Conservation (phyloP, 352 stramenopile species). For the Pythium myriotylum region DNA sequence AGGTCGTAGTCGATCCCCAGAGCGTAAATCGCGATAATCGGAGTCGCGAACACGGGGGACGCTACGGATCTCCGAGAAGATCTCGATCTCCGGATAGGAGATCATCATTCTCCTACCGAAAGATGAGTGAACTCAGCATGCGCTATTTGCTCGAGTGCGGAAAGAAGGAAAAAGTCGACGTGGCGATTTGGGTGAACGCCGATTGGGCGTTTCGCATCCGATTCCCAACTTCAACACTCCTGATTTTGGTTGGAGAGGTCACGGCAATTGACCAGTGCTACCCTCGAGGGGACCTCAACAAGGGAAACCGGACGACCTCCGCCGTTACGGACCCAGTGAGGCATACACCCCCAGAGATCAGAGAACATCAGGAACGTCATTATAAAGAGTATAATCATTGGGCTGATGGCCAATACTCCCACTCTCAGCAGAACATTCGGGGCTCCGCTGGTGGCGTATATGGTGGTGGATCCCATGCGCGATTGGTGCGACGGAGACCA, state of each 20-base stretch:
- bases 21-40: neutral
- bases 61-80: conserved; percentile 1
- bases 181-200: neutral
- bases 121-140: neutral
- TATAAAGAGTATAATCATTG: neutral
- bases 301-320: neutral
- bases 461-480: no score
- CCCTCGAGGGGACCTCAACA: neutral
- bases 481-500: no score
- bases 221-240: neutral
- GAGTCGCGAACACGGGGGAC: no score
- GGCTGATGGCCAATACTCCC: no score
- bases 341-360: neutral
- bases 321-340: conserved; percentile 10
- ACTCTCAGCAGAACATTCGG: no score
- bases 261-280: neutral
- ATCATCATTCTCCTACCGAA: conserved; percentile 7
- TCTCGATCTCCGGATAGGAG: conserved; percentile 3
- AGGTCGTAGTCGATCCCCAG: neutral
- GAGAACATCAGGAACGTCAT: neutral
- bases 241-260: neutral
- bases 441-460: no score
- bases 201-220: neutral
- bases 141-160: neutral
- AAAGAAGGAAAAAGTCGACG: neutral